Conservation (phyloP, 129 eudicot genomes). For the Escallonia rubra region DNA sequence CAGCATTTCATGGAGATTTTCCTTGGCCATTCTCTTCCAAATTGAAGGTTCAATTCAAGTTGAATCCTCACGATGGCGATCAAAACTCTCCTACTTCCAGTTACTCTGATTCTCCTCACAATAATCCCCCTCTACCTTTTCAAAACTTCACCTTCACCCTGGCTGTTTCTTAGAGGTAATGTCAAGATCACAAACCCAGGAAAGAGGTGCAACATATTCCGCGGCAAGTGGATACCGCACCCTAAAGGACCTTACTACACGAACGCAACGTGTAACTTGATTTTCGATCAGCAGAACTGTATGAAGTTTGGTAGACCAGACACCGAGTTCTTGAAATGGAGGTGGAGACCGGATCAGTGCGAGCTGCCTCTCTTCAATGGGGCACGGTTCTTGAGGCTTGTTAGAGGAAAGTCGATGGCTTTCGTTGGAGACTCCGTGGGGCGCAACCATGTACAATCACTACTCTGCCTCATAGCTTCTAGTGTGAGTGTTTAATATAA, state of each 20-base stretch:
- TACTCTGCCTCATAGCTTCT: constrained; percentile 52
- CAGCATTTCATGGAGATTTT: too few species aligned
- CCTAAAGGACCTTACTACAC: constrained; percentile 49
- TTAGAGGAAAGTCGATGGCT: constrained; percentile 52
- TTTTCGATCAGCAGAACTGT: constrained; percentile 59
- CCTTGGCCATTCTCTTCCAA: too few species aligned
- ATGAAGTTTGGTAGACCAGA: constrained; percentile 65
- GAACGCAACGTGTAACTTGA: constrained; percentile 37
- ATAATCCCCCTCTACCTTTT: constrained; percentile 28
- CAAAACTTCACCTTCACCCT: constrained; percentile 13
- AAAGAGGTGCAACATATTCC: constrained; percentile 36
- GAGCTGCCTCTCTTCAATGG: constrained; percentile 60
- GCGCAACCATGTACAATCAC: constrained; percentile 70
- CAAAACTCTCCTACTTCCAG: not conserved
- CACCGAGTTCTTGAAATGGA: constrained; percentile 53
- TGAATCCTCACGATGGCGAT: too few species aligned
- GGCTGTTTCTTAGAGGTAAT: too few species aligned
- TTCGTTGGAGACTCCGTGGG: constrained; percentile 62
- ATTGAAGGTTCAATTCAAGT: too few species aligned
- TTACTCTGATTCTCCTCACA: constrained; percentile 23
- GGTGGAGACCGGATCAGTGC: constrained; percentile 61
- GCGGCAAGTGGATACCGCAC: constrained; percentile 50
- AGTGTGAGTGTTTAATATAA: constrained; percentile 35
- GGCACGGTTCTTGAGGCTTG: constrained; percentile 46
- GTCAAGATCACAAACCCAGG: constrained; percentile 10